Percentiles rank a stretch among this genome's conserved stretches.
phyloP scores from a whole-genome alignment of 2,329 filamentous ascomycete species.

The Phaeosphaeria sp. region DNA sequence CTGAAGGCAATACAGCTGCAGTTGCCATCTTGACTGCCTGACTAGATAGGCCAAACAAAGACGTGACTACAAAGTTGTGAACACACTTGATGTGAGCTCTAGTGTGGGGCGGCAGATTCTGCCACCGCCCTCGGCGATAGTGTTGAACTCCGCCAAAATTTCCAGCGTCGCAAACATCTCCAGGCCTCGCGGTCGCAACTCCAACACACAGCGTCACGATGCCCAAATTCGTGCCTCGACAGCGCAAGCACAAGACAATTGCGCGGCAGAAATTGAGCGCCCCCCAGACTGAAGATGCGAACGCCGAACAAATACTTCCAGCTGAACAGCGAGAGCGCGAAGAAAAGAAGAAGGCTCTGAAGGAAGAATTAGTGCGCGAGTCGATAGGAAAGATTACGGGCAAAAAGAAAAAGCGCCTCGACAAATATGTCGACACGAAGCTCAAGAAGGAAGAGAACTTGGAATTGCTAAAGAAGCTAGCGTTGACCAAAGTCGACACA shows the following conservation, averaged over 20 bases:
- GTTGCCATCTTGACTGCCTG: neutral
- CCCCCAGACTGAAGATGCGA: slow-evolving; percentile 58
- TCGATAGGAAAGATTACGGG: slow-evolving; percentile 63
- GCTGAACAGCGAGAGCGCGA: slow-evolving; percentile 61
- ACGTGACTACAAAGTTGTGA: neutral
- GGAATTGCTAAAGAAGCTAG: slow-evolving; percentile 82
- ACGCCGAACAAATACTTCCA: slow-evolving; percentile 57
- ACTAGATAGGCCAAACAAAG: neutral
- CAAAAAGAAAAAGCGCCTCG: slow-evolving; percentile 72
- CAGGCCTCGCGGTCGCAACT: slow-evolving; percentile 7
- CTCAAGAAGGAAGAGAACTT: slow-evolving; percentile 92
- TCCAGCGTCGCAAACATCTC: slow-evolving; percentile 20
- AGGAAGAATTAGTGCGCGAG: slow-evolving; percentile 60
- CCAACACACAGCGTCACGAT: slow-evolving; percentile 20
- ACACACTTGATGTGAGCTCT: neutral
- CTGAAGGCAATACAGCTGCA: slow-evolving; percentile 1
- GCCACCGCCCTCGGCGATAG: slow-evolving; percentile 30
- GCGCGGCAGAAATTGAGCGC: slow-evolving; percentile 61
- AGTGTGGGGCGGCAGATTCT: slow-evolving; percentile 19
- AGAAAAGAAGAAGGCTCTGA: slow-evolving; percentile 58
- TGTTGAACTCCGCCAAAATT: slow-evolving; percentile 45
- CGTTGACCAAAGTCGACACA: slow-evolving; percentile 79
- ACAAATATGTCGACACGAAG: slow-evolving; percentile 85
- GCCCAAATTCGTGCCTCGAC: slow-evolving; percentile 57
- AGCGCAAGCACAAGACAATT: slow-evolving; percentile 68